These are phyloP conservation scores for Primulina huaijiensis DNA, from an alignment of 257 asterid species.

Conservation along the genomic window DNA sequence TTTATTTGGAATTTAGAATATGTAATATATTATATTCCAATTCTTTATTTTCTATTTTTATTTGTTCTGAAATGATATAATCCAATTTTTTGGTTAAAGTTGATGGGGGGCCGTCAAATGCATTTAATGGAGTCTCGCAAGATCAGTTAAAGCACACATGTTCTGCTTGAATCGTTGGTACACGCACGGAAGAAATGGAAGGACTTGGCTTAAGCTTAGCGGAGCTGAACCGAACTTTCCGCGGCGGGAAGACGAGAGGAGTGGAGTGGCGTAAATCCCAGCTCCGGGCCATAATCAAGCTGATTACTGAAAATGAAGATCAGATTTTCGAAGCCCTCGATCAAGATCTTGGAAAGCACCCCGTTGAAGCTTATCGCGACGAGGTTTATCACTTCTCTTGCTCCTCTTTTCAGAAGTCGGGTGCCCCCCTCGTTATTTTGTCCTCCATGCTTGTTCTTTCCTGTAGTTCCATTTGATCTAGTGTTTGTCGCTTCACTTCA, in stretches of 20 bases:
- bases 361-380: conserved; percentile 82
- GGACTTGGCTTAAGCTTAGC: conserved; percentile 22
- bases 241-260: conserved; percentile 63
- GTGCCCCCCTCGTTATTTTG: too few species aligned
- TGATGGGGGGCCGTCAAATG: too few species aligned
- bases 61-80: too few species aligned
- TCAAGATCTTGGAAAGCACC: conserved; percentile 82
- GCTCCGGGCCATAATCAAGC: conserved; percentile 58
- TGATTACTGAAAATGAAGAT: conserved; percentile 61
- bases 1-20: too few species aligned
- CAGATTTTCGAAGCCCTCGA: conserved; percentile 59
- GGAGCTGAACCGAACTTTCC: conserved; percentile 48
- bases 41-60: too few species aligned
- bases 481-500: too few species aligned
- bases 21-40: too few species aligned
- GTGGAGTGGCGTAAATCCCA: conserved; percentile 76
- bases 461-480: too few species aligned
- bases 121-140: too few species aligned
- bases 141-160: too few species aligned
- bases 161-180: neutral
- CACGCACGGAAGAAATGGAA: conserved; percentile 2
- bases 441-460: too few species aligned
- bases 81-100: too few species aligned
- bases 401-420: neutral
- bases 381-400: conserved; percentile 45